These are phyloP conservation scores for Cicer cuneatum DNA, from an alignment of 306 rosid genomes.

Conservation along the genomic window DNA sequence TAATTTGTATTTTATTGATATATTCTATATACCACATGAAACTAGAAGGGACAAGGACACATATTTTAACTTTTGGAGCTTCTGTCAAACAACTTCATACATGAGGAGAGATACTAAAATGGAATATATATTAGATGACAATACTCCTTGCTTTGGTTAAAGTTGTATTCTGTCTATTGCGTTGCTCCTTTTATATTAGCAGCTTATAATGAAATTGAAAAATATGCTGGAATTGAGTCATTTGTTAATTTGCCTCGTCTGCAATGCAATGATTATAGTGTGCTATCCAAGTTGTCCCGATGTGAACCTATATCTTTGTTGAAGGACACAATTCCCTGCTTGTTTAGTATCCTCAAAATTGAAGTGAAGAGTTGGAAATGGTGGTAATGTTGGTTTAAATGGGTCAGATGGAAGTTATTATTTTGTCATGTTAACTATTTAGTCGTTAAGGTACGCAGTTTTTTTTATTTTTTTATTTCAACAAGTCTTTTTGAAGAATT, in stretches of 20 bases:
- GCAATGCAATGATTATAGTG: slow-evolving; percentile 25
- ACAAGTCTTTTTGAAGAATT: not conserved
- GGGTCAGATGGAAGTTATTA: slow-evolving; percentile 21
- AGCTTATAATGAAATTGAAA: slow-evolving; percentile 28
- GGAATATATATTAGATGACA: slow-evolving; percentile 16
- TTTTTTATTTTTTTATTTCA: not conserved
- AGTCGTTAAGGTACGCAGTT: not conserved
- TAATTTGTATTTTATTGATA: slow-evolving; percentile 9
- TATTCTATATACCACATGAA: slow-evolving; percentile 12
- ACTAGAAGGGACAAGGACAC: not conserved
- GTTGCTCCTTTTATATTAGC: slow-evolving; percentile 20
- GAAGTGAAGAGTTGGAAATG: slow-evolving; percentile 21
- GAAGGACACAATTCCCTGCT: slow-evolving; percentile 9
- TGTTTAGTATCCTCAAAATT: slow-evolving; percentile 9
- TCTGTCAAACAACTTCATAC: slow-evolving; percentile 5
- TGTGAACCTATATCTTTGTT: slow-evolving; percentile 19
- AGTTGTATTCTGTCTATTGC: slow-evolving; percentile 2
- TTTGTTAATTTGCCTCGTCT: slow-evolving; percentile 31
- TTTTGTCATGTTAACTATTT: slow-evolving; percentile 29
- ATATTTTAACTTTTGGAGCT: slow-evolving; percentile 19
- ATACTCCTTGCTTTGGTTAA: not conserved
- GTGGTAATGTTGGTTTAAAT: slow-evolving; percentile 7
- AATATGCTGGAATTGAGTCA: not conserved
- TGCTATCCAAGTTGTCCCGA: slow-evolving; percentile 29
- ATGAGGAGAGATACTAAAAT: slow-evolving; percentile 15